phyloP scores from a whole-genome alignment of 1,284 basidiomycete species.

The Fistulinella staudtii region DNA sequence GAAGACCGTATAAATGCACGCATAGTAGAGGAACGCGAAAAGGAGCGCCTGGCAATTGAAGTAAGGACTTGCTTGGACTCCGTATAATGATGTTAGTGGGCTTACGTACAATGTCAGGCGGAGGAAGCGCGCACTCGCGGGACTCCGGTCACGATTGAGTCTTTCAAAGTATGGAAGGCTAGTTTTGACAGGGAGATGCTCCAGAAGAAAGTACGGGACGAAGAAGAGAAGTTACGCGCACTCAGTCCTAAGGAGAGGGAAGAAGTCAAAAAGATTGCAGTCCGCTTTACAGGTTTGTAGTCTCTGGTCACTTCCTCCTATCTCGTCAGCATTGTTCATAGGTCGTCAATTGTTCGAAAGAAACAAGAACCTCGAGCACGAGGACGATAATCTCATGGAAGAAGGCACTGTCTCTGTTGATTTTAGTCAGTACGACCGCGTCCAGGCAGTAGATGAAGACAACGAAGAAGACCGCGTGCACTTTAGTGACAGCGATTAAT shows the following conservation, averaged over 20 bases:
- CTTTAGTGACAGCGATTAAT: conserved; percentile 80
- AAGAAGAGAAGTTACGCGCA: conserved; percentile 79
- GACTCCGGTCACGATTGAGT: conserved; percentile 81
- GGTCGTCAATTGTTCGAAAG: conserved; percentile 89
- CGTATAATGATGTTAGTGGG: conserved; percentile 1
- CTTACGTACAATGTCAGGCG: conserved; percentile 47
- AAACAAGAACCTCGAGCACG: conserved; percentile 60
- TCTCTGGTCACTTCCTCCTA: conserved; percentile 6
- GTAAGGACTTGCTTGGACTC: conserved; percentile 37
- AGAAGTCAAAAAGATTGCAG: conserved; percentile 69
- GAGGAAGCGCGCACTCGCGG: conserved; percentile 88
- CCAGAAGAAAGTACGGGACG: conserved; percentile 59
- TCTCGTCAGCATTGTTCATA: conserved; percentile 31
- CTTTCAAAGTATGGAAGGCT: conserved; percentile 79
- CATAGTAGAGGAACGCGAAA: conserved; percentile 64
- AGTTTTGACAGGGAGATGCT: conserved; percentile 72
- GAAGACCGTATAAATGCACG: conserved; percentile 54
- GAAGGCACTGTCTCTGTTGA: conserved; percentile 86
- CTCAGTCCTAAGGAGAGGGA: conserved; percentile 85
- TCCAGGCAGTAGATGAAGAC: conserved; percentile 53
- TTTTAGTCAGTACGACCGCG: conserved; percentile 80
- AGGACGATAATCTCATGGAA: conserved; percentile 74
- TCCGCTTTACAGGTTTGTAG: conserved; percentile 66
- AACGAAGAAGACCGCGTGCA: conserved; percentile 59
- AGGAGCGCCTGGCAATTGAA: conserved; percentile 71